A percentile compares a stretch with the other conserved stretches of the same genome.
Conservation (phyloP, 2,329 filamentous ascomycete genomes). For the Setomelanomma holmii region DNA sequence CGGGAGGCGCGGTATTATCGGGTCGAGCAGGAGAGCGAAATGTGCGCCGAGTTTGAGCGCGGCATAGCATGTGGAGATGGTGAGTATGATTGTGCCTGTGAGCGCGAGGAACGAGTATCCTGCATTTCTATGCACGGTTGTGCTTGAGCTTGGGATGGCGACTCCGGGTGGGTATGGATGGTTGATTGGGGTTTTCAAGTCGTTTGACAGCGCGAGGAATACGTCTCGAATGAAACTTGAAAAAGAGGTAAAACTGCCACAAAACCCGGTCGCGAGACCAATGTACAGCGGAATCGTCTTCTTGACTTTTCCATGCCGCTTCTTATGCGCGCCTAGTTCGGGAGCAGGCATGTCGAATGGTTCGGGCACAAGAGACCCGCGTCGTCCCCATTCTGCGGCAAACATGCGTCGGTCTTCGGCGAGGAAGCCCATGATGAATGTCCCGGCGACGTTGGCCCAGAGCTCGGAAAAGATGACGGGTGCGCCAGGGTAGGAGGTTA, state of each 20-base stretch:
- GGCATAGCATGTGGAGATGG: constrained; percentile 72
- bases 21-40: constrained; percentile 69
- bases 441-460: constrained; percentile 88
- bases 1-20: constrained; percentile 66
- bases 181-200: constrained; percentile 63
- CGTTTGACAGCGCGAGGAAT: constrained; percentile 81
- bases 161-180: constrained; percentile 39
- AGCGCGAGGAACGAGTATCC: constrained; percentile 87
- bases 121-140: constrained; percentile 62
- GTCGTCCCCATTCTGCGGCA: constrained; percentile 67
- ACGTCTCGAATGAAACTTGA: constrained; percentile 82
- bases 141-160: constrained; percentile 35
- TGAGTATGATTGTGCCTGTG: constrained; percentile 75
- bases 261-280: constrained; percentile 85
- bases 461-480: constrained; percentile 76
- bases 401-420: constrained; percentile 80
- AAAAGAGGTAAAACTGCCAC: constrained; percentile 89
- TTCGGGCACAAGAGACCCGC: constrained; percentile 27
- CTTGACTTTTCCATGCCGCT: constrained; percentile 63
- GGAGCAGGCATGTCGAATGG: constrained; percentile 8
- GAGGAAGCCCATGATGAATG: constrained; percentile 84
- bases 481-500: constrained; percentile 80
- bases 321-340: constrained; percentile 48
- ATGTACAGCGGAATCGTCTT: constrained; percentile 90
- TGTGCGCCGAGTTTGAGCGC: constrained; percentile 78